Percentiles rank a stretch among this genome's conserved stretches.
Conservation (phyloP, 2,329 filamentous ascomycete species). For the Podosphaera fusca region DNA sequence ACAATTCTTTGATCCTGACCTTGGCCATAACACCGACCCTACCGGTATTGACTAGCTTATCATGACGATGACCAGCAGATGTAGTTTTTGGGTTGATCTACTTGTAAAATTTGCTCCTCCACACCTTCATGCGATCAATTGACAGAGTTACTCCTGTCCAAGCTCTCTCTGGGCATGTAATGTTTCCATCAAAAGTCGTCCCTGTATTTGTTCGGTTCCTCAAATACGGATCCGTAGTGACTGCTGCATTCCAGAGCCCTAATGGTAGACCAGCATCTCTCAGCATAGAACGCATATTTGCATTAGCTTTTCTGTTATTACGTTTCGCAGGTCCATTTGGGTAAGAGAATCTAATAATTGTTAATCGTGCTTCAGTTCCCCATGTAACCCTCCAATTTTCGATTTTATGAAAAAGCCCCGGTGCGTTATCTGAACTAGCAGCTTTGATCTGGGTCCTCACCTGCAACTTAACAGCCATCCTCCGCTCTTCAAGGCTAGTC, state of each 20-base stretch:
- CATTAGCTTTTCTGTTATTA: background rate
- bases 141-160: background rate
- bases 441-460: too few species aligned
- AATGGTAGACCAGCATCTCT: constrained; percentile 1
- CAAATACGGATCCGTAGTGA: background rate
- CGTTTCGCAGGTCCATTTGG: background rate
- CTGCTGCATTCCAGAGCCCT: constrained; percentile 3
- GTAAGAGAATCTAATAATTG: background rate
- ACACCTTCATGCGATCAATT: background rate
- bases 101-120: background rate
- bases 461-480: too few species aligned
- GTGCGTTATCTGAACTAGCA: too few species aligned
- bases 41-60: background rate
- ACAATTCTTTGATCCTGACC: too few species aligned
- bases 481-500: too few species aligned
- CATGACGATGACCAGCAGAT: background rate
- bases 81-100: background rate
- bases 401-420: too few species aligned
- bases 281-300: background rate
- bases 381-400: too few species aligned
- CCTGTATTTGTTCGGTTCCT: background rate
- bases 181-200: background rate
- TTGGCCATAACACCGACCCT: background rate
- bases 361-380: background rate
- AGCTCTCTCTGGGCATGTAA: background rate